Evolutionary conservation across 116 monocot genomes (phyloP), one percentile per base, ranked within the genome.

Genomic region (Papilionanthe hybrid): DNA sequence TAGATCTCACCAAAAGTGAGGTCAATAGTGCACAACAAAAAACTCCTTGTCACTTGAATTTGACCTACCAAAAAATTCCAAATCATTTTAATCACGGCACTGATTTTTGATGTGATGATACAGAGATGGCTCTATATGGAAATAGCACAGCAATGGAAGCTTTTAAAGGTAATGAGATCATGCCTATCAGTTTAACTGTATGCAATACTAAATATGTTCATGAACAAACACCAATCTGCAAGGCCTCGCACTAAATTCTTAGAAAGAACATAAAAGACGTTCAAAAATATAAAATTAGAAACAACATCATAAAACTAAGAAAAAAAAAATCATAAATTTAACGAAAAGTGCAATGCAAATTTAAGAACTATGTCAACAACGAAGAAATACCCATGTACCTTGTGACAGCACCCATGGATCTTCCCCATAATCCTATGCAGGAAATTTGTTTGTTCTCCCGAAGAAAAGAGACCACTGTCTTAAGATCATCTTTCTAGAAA

Each of bases 381-480:
- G 53, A 71, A 75, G 25, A 25, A 49, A 75, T 32, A 44, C 1
- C 22, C 19, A 58, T 17, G 23, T 91, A 95, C 98, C 98, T 95
- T 74, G 98, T 99, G 48, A 99, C 98, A 74, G 95, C 95, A 85
- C 98, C 98, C 98, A 98, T 94, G 10, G 97, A 98, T 77, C 97
- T 85, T 18, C 97, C 97, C 97, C 97, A 98, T 45, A 98, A 88
- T 9, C 91, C 98, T 78, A 99, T 95, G 80, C 93, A 89, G 74
- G 98, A 99, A 63, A 95, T 83, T 74, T 93, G 85, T 78, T 95
- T 91, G 75, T 86, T 90, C 75, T 81, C 90, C 81, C 98, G 89
- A 15, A 99, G 83, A 84, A 80, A 87, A 37, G 89, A 88, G 57
- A 99, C 93, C 49, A 89, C 95, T 78, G 76, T 79, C 82, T 91